A percentile compares a stretch with the other conserved stretches of the same genome.
phyloP scores from a whole-genome alignment of 2,329 filamentous ascomycete genomes.

The Phaeosphaeriaceae sp. region DNA sequence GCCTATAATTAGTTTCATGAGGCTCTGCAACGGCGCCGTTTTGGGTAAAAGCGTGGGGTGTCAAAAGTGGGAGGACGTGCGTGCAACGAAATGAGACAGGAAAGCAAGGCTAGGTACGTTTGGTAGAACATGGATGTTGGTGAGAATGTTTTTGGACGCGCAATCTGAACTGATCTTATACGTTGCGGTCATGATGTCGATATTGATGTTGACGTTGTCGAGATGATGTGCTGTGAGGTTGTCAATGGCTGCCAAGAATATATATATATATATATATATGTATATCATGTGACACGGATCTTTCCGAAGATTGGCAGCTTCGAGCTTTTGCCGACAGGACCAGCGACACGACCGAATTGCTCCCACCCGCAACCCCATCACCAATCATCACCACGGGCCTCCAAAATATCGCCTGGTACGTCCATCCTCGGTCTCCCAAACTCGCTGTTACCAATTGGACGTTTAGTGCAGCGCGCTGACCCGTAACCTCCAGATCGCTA shows the following conservation, averaged over 20 bases:
- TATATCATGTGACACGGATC: conserved; percentile 31
- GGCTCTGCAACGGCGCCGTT: conserved; percentile 12
- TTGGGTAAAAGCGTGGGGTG: conserved; percentile 8
- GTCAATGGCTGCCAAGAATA: conserved; percentile 15
- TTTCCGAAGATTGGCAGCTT: conserved; percentile 27
- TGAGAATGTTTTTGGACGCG: no score
- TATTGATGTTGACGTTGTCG: no score
- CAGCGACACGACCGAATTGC: conserved; percentile 30
- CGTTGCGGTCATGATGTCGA: neutral
- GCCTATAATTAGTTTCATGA: conserved; percentile 28
- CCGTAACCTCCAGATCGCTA: conserved; percentile 16
- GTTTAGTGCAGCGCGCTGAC: conserved; percentile 38
- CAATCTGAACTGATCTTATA: no score
- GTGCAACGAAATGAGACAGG: neutral
- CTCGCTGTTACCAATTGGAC: conserved; percentile 35
- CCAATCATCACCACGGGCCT: conserved; percentile 42
- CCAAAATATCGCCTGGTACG: conserved; percentile 37
- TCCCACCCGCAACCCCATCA: conserved; percentile 41
- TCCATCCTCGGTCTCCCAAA: conserved; percentile 27
- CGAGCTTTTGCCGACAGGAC: conserved; percentile 40
- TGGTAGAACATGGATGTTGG: no score
- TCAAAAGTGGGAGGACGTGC: neutral
- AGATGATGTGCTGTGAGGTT: neutral
- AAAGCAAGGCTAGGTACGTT: neutral
- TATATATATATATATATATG: no score